Conservation (phyloP, 202 grass and related monocot species). For the Miscanthus sacchariflorus region DNA sequence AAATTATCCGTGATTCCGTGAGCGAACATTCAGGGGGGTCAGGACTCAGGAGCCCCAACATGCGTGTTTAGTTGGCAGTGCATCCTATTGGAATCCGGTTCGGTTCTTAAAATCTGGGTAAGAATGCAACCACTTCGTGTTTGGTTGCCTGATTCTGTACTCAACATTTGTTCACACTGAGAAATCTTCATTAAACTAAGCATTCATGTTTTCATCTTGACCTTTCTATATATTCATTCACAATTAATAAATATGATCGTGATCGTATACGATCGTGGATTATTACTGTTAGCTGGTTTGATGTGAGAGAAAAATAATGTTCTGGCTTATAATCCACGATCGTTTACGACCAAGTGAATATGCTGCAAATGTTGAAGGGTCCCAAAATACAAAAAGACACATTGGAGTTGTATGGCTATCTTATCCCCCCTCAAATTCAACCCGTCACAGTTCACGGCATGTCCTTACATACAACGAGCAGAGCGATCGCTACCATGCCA, state of each 20-base stretch:
- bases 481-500: not conserved
- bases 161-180: not conserved
- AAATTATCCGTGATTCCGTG: slow-evolving; percentile 30
- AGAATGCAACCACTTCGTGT: not conserved
- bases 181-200: not conserved
- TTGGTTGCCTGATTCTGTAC: not conserved
- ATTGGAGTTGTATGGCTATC: not conserved
- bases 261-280: no score
- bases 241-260: not conserved
- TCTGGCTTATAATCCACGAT: no score
- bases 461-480: not conserved
- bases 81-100: not conserved
- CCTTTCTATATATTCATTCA: not conserved
- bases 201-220: not conserved
- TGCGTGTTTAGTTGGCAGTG: slow-evolving; percentile 6
- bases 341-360: no score
- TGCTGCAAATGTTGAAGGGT: not conserved
- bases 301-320: no score
- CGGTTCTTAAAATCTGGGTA: not conserved
- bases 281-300: no score
- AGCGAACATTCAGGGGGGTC: slow-evolving; percentile 1
- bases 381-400: not conserved
- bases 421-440: not conserved
- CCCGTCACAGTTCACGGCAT: not conserved
- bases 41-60: no score